Conservation (phyloP, 306 rosid species). For the Hippophae rhamnoides region DNA sequence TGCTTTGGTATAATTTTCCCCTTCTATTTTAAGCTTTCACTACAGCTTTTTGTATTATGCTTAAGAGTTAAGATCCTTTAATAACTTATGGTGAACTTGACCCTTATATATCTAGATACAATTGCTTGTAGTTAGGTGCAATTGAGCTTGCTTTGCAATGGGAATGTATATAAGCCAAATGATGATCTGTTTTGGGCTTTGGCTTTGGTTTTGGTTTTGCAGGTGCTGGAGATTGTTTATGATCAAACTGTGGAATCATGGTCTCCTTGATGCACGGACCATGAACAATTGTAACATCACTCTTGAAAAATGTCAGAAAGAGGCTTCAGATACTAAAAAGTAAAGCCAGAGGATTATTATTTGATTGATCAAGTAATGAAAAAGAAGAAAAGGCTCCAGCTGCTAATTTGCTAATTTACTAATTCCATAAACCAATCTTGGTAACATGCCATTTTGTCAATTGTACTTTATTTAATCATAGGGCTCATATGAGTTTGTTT, state of each 20-base stretch:
- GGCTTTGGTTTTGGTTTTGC: conserved; percentile 6
- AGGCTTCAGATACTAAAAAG: conserved; percentile 30
- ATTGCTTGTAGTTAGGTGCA: no score
- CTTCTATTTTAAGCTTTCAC: background rate
- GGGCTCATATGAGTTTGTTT: no score
- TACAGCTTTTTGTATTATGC: no score
- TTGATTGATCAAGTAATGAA: no score
- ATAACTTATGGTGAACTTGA: no score
- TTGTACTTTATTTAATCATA: no score
- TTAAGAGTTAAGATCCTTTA: no score
- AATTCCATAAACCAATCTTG: conserved; percentile 3
- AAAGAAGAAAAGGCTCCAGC: background rate
- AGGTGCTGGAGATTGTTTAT: conserved; percentile 67
- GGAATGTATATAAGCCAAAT: no score
- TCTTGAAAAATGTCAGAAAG: conserved; percentile 38
- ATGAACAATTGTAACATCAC: conserved; percentile 37
- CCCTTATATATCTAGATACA: no score
- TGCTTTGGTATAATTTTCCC: conserved; percentile 41
- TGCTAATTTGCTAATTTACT: conserved; percentile 2
- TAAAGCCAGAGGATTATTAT: conserved; percentile 8
- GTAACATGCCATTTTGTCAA: no score
- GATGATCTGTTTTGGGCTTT: background rate
- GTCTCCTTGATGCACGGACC: conserved; percentile 49
- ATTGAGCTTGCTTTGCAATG: no score
- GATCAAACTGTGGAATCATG: conserved; percentile 63